Evolutionary conservation across 164 flowering plant genomes (phyloP).

Genomic region (Cinnamomum chago): DNA sequence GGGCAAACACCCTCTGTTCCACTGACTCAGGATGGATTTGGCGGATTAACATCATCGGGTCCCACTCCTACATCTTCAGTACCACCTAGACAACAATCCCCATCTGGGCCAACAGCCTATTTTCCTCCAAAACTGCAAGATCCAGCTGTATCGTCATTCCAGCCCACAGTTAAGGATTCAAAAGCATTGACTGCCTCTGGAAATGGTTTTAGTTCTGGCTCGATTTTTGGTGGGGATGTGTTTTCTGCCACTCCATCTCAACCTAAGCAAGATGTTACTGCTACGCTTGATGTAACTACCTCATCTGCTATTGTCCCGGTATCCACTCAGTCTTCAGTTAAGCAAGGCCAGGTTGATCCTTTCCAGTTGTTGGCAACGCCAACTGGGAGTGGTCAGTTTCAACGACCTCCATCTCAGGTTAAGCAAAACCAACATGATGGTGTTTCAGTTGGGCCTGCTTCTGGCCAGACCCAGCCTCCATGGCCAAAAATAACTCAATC

Average conservation of each 20-base stretch:
- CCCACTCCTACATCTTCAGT: not conserved
- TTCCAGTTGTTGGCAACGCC: slow-evolving; percentile 42
- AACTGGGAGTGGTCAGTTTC: slow-evolving; percentile 34
- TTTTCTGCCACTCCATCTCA: slow-evolving; percentile 51
- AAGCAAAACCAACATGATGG: slow-evolving; percentile 44
- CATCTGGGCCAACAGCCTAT: not conserved
- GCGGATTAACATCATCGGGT: not conserved
- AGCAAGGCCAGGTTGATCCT: slow-evolving; percentile 49
- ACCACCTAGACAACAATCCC: not conserved
- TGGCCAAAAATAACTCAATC: slow-evolving; percentile 94
- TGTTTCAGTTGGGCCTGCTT: slow-evolving; percentile 39
- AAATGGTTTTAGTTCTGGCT: slow-evolving; percentile 58
- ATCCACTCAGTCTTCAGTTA: slow-evolving; percentile 47
- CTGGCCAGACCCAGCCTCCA: slow-evolving; percentile 44
- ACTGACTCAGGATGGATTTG: slow-evolving; percentile 21
- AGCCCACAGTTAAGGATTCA: slow-evolving; percentile 39
- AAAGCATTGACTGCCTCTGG: slow-evolving; percentile 49
- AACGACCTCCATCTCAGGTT: slow-evolving; percentile 27
- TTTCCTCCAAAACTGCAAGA: slow-evolving; percentile 30
- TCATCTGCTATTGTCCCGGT: slow-evolving; percentile 44
- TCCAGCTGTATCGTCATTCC: slow-evolving; percentile 28
- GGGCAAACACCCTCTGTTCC: slow-evolving; percentile 21
- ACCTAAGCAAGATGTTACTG: slow-evolving; percentile 35
- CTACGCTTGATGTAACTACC: slow-evolving; percentile 31
- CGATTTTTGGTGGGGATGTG: slow-evolving; percentile 60